Evolutionary conservation across 352 stramenopile species (phyloP), one percentile per base, ranked within the genome.

Genomic region (Globisporangium sylvaticum): DNA sequence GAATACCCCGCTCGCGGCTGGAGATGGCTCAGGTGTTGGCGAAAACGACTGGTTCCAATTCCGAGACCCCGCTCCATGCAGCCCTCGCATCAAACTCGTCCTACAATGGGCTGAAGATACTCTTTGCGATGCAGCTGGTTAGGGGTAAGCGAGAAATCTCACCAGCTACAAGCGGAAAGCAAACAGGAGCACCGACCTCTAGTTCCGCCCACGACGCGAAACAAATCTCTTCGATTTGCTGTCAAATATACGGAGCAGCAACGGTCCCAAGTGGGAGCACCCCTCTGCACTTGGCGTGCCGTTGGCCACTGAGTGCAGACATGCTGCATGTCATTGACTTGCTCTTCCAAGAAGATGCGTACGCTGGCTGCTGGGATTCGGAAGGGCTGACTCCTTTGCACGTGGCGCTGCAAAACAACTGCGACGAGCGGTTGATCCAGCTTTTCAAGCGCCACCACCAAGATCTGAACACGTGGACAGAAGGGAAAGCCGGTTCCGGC

Each of bases 391-490:
- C 74, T 14, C 82, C 85, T 10, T 66, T 94, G 22, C 85, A 94
- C 32, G 65, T 90, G 3, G 85, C 77, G 8, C 67, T 94, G 34
- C 56, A 63, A 0, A 65, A 83, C 39, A 58, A 62, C 0, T 89
- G 82, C 62, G 78, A 83, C 62, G 73, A 65, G 6, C 61, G 71
- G 0, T 56, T 85, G 14, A 73, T 94, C 37, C 65, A 81, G 22
- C 25, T 87, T 2, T 87, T 91, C 52, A 59, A 76, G 24, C 73
- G 73, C 44, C 72, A 83, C 15, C 65, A 74, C 4, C 74, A 83
- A 64, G 83, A 91, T 64, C 25, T 91, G 18, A 90, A 92, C 59
- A 59, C 79, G 0, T 88, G 80, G 75, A 89, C 80, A 6, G 85
- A 94, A 76, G 76, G 74, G 18, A n/a, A 69, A 31, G n/a, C 39